These are phyloP conservation scores for Alternaria sp. DNA, from an alignment of 2,329 filamentous ascomycete genomes.

Conservation along the genomic window DNA sequence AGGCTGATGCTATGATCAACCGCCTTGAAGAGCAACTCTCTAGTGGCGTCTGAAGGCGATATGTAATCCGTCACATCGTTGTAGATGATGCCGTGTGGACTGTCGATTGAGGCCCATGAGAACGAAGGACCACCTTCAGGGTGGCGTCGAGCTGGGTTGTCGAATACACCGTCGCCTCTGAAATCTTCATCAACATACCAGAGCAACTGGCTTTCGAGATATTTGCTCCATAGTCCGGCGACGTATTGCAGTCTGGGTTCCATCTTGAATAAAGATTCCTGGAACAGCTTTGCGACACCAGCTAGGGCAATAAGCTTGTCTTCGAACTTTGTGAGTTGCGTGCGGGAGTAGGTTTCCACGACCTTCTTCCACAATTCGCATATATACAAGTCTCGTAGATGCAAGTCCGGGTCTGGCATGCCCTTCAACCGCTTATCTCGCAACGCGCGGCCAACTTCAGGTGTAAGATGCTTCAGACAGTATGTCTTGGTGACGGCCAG, in stretches of 20 bases:
- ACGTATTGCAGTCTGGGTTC: conserved; percentile 15
- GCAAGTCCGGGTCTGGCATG: conserved; percentile 9
- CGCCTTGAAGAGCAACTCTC: conserved; percentile 12
- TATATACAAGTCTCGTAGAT: conserved; percentile 11
- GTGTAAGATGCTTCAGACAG: conserved; percentile 16
- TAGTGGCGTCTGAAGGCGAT: not conserved
- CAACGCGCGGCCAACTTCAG: not conserved
- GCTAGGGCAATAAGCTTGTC: conserved; percentile 33
- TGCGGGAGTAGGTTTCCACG: conserved; percentile 29
- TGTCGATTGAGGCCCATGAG: conserved; percentile 33
- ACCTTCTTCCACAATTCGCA: conserved; percentile 27
- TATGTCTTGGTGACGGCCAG: conserved; percentile 4
- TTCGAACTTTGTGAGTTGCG: conserved; percentile 9
- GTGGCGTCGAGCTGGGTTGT: conserved; percentile 11
- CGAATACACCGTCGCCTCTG: not conserved
- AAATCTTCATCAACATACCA: conserved; percentile 23
- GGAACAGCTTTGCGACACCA: conserved; percentile 23
- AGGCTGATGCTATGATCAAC: conserved; percentile 65
- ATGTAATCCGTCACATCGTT: conserved; percentile 21
- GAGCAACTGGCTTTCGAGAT: conserved; percentile 30
- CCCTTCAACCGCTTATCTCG: conserved; percentile 12
- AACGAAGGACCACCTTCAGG: conserved; percentile 27
- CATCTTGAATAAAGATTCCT: conserved; percentile 1
- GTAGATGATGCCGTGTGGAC: conserved; percentile 25
- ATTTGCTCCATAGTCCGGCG: conserved; percentile 28